A percentile compares a stretch with the other conserved stretches of the same genome.
Conservation (phyloP, 202 grass and related monocot species). For the Setaria viridis region DNA sequence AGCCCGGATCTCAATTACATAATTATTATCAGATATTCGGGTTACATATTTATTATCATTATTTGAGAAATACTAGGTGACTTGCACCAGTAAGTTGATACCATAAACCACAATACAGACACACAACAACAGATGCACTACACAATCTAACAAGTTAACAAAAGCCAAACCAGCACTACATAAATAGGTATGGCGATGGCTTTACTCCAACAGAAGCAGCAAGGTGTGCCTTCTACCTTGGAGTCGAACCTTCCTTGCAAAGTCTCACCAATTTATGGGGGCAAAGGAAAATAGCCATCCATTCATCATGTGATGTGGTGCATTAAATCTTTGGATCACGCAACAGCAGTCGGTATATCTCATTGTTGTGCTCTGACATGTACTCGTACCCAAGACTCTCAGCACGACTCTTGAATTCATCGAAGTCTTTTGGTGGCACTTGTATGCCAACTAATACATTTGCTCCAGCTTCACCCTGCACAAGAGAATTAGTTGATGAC, state of each 20-base stretch:
- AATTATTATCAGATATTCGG: constrained; percentile 8
- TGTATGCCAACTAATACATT: constrained; percentile 95
- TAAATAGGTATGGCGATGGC: constrained; percentile 5
- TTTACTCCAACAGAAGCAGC: constrained; percentile 42
- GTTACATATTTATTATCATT: constrained; percentile 39
- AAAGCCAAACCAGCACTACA: constrained; percentile 19
- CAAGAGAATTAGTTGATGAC: constrained; percentile 35
- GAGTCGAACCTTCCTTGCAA: not conserved
- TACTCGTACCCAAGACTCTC: constrained; percentile 86
- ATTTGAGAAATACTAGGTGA: constrained; percentile 36
- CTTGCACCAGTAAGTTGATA: not conserved
- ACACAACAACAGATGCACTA: constrained; percentile 30
- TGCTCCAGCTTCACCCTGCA: constrained; percentile 80
- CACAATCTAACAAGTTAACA: constrained; percentile 29
- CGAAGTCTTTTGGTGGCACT: constrained; percentile 64
- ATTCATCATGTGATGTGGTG: not conserved
- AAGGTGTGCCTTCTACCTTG: constrained; percentile 14
- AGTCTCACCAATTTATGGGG: constrained; percentile 16
- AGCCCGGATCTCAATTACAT: not conserved
- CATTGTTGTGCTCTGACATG: constrained; percentile 77
- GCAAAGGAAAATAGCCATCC: not conserved
- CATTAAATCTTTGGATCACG: constrained; percentile 46
- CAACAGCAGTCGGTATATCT: constrained; percentile 78
- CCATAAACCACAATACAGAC: not conserved
- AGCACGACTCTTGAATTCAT: constrained; percentile 63